A percentile compares a stretch with the other conserved stretches of the same genome.
These are phyloP conservation scores for Scutellaria baicalensis DNA, from an alignment of 257 asterid genomes.

Conservation along the genomic window DNA sequence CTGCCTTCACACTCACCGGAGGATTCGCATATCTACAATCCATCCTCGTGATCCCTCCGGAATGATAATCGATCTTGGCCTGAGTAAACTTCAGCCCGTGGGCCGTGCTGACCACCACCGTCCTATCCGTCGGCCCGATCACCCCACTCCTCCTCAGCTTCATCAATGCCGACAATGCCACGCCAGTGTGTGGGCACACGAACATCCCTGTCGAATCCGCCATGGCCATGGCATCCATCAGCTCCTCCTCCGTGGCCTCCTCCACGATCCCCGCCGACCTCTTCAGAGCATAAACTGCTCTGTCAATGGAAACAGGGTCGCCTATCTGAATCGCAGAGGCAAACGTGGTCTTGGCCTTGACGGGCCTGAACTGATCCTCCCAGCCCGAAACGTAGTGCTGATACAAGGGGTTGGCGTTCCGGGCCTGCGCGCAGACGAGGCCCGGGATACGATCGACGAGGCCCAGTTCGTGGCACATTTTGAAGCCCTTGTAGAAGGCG, in stretches of 20 bases:
- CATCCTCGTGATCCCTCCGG: constrained; percentile 31
- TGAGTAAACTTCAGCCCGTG: constrained; percentile 55
- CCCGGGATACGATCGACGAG: constrained; percentile 36
- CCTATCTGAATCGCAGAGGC: constrained; percentile 64
- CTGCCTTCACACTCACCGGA: constrained; percentile 40
- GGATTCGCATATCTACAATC: constrained; percentile 34
- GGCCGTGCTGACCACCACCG: constrained; percentile 61
- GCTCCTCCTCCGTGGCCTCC: constrained; percentile 59
- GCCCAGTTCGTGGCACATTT: constrained; percentile 52
- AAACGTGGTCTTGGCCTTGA: constrained; percentile 35
- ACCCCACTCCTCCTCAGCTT: constrained; percentile 38
- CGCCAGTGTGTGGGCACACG: constrained; percentile 54
- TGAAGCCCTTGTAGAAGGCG: constrained; percentile 55
- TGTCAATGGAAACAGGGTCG: constrained; percentile 51
- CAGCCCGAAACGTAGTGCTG: constrained; percentile 37
- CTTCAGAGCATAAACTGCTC: constrained; percentile 42
- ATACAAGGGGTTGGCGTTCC: constrained; percentile 43
- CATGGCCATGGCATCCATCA: constrained; percentile 55
- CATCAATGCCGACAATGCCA: constrained; percentile 43
- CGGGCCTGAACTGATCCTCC: constrained; percentile 24
- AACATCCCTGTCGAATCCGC: constrained; percentile 66
- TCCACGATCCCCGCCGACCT: constrained; percentile 43
- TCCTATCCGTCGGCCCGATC: constrained; percentile 35
- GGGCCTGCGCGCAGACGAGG: constrained; percentile 56
- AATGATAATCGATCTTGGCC: constrained; percentile 51